phyloP scores from a whole-genome alignment of 495 filamentous ascomycete genomes.

The Pseudotulostoma volvatum region DNA sequence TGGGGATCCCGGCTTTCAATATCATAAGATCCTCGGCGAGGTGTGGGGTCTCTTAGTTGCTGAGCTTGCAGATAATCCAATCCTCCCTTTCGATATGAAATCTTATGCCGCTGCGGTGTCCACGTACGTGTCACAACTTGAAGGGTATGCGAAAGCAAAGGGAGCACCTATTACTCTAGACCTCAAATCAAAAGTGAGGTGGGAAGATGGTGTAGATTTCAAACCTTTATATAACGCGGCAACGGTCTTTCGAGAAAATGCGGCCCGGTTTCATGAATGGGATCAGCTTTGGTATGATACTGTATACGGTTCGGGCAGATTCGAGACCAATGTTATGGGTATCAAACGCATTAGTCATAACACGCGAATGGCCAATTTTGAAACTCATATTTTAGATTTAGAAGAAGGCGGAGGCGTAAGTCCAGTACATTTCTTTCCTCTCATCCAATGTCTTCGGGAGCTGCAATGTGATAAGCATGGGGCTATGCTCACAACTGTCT shows the following conservation, averaged over 20 bases:
- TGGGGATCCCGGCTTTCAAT: conserved; percentile 66
- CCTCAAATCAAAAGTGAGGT: conserved; percentile 18
- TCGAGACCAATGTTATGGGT: conserved; percentile 49
- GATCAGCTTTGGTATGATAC: conserved; percentile 52
- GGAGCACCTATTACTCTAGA: conserved; percentile 23
- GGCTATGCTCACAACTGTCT: conserved; percentile 1
- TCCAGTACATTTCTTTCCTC: conserved; percentile 1
- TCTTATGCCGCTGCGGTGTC: conserved; percentile 52
- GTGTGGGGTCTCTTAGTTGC: conserved; percentile 70
- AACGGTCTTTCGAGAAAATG: conserved; percentile 37
- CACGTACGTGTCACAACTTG: conserved; percentile 47
- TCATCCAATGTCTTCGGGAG: conserved; percentile 8
- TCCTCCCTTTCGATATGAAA: conserved; percentile 70
- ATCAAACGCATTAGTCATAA: conserved; percentile 53
- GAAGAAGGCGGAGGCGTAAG: conserved; percentile 51
- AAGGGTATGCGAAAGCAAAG: conserved; percentile 43
- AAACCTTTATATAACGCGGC: conserved; percentile 44
- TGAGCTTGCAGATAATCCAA: conserved; percentile 62
- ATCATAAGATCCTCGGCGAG: conserved; percentile 66
- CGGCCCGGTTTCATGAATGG: conserved; percentile 54
- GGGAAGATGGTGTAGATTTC: conserved; percentile 31
- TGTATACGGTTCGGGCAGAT: conserved; percentile 48
- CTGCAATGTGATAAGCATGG: too few species aligned
- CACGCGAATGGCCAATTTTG: conserved; percentile 57
- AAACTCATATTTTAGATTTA: conserved; percentile 66